Base-by-base conservation (phyloP, 768 basidiomycete genomes). In the Epithele typhae region DNA sequence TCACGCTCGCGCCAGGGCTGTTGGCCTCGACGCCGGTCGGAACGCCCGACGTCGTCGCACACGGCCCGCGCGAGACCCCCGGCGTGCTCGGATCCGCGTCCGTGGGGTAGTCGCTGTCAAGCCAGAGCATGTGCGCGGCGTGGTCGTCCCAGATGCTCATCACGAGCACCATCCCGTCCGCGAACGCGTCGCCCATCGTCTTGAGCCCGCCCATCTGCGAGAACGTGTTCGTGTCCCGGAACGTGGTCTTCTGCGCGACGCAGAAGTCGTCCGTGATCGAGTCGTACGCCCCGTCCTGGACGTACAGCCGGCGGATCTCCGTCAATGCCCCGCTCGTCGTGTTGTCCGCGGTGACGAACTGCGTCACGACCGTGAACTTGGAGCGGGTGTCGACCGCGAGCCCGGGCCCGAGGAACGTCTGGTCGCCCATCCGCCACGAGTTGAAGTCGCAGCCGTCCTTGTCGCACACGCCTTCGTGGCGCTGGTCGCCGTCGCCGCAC, bases 371-470 rank as follows among this genome's bases (percentile, higher is more conserved):
- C 45, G 77, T 79, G 68, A 80, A 67, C 52, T 66, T 68, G 53
- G 64, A 55, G 59, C 46, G 66, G 58, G 76, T 79, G 68, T 78
- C 72, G 59, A 80, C 69, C 40, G 66, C 74, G 59, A 58, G 52
- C 46, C 71, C 71, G 9, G 59, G 58, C 36, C 78, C 78, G 59
- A 70, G 69, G 73, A 77, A 79, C 46, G 58, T 48, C 44, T 49
- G 58, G 61, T 67, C 57, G 25, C 77, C 77, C 72, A 75, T 68
- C 56, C 77, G 76, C 71, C 59, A 80, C 22, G 78, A 76, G 74
- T 78, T 80, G 72, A 78, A 80, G 57, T 79, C 78, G 62, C 78
- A 80, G 25, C 78, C 77, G 49, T 74, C 76, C 51, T 68, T 66
- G 62, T 80, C 77, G 62, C 77, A 80, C 25, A 73, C 54, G 38